Base-by-base conservation (phyloP, 345 rosid genomes). In the Citrus cavaleriei region DNA sequence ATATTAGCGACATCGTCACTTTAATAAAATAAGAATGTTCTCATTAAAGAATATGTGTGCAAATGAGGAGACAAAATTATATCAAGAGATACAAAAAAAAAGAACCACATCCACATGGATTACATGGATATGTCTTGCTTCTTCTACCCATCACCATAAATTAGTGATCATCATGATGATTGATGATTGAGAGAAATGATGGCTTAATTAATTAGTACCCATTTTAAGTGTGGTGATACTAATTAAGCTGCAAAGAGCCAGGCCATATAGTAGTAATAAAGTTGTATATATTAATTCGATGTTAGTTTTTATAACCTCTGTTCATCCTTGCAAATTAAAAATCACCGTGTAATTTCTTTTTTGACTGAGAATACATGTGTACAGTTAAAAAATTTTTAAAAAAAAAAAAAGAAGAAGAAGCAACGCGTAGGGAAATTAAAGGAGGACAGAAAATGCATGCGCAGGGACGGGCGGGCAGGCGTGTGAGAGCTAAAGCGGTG, bases 401-500 rank as follows among this genome's bases (percentile, higher is more conserved):
- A 42, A 42, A 12, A 10, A 0, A 12, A 42, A 3, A 10, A 10
- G 1, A 21, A 9, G 3, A 38, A 9, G 12, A 40, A 40, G 46
- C 46, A 40, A 65, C 58, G 38, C 27, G 67, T 40, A 13, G 14
- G 42, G 64, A 67, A 79, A 73, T n/a, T 60, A 74, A 61, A 37
- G 46, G 28, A 51, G 74, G 42, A 6, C 35, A 22, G 64, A 30
- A 57, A 60, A 59, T 67, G 82, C 69, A 74, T 59, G 61, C 55
- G 77, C 35, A 25, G 37, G 75, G 16, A 4, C 49, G 16, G 49
- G 49, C 49, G 4, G 49, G 49, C 16, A 0, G 14, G 49, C 82
- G 37, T 74, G 78, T 79, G 78, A 67, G 35, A 30, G 35, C 61
- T 38, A 65, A 74, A 67, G 69, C 51, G 14, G 67, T n/a, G 49